Conservation (phyloP, 2,329 filamentous ascomycete genomes). For the Daldinia eschscholtzii region DNA sequence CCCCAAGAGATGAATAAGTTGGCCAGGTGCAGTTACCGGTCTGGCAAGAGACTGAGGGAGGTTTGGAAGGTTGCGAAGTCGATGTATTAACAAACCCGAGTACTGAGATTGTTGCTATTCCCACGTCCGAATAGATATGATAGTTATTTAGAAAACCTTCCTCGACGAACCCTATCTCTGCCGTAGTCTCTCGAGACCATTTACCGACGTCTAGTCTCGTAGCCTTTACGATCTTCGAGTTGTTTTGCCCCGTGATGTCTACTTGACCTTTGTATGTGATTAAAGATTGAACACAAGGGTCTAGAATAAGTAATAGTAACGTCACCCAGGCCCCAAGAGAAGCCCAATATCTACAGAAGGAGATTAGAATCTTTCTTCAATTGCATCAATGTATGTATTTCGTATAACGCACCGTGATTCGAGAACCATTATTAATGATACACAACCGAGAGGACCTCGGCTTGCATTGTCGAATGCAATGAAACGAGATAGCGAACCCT, state of each 20-base stretch:
- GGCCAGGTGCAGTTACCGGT: neutral
- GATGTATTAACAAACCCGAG: constrained; percentile 4
- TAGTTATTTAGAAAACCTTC: neutral
- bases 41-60: neutral
- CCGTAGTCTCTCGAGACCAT: neutral
- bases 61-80: neutral
- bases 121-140: neutral
- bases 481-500: neutral
- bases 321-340: neutral
- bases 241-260: neutral
- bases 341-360: neutral
- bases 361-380: neutral
- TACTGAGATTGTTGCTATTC: neutral
- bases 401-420: neutral
- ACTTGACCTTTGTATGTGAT: neutral
- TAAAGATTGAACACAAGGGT: neutral
- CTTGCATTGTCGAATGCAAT: constrained; percentile 1
- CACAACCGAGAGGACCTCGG: neutral
- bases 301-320: neutral
- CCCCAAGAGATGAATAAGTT: neutral
- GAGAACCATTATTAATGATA: neutral
- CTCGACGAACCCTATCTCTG: no score
- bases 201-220: neutral
- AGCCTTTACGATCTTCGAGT: neutral
- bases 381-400: no score